A percentile compares a stretch with the other conserved stretches of the same genome.
Conservation (phyloP, 2,329 filamentous ascomycete species). For the Aspergillus oerlinghausenensis region DNA sequence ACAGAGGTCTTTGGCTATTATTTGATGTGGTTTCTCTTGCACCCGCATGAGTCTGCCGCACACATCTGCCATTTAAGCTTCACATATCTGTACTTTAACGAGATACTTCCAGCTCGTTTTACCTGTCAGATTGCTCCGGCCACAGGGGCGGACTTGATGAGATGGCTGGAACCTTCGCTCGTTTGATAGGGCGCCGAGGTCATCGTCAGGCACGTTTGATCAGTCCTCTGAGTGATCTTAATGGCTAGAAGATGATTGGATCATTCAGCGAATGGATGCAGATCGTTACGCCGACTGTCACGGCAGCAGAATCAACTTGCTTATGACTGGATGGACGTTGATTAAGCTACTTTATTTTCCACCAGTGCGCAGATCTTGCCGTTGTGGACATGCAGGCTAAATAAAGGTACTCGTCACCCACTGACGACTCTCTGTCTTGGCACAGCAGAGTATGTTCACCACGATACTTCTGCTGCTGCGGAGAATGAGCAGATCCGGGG, state of each 20-base stretch:
- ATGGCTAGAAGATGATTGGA: background rate
- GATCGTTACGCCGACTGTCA: background rate
- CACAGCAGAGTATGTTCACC: background rate
- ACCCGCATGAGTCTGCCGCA: no score
- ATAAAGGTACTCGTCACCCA: background rate
- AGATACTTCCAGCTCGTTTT: background rate
- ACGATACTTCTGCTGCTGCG: background rate
- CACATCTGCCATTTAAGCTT: no score
- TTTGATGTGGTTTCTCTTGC: no score
- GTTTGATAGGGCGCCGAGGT: no score
- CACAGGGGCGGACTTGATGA: background rate
- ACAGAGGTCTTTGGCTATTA: no score
- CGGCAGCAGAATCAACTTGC: background rate
- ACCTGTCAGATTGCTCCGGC: background rate
- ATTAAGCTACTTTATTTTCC: background rate
- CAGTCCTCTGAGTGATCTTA: background rate
- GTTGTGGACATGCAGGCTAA: background rate
- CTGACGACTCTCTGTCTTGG: background rate
- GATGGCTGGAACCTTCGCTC: background rate
- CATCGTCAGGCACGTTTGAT: background rate
- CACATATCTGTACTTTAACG: background rate
- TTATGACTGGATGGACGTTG: background rate
- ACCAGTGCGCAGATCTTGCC: background rate
- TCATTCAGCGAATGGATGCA: background rate
- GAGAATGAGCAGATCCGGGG: background rate